Evolutionary conservation across 2,329 filamentous ascomycete species (phyloP).

Genomic region (Claviceps lovelessii): DNA sequence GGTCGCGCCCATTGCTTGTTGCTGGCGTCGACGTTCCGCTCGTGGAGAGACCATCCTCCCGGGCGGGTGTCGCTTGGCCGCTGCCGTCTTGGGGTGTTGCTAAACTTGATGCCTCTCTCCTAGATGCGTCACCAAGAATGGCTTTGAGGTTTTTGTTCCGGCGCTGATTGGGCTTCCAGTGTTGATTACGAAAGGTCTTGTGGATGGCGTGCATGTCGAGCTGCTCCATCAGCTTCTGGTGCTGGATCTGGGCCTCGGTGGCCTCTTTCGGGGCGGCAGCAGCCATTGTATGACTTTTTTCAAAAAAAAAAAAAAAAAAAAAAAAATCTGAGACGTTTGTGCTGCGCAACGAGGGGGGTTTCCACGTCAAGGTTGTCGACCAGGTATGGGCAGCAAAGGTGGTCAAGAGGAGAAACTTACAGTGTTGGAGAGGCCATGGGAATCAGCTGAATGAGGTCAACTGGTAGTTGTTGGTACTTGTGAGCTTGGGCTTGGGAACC

Average conservation of each 20-base stretch:
- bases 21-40: conserved; percentile 45
- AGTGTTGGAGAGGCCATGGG: not conserved
- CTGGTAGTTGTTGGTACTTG: no score
- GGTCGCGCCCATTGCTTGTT: conserved; percentile 24
- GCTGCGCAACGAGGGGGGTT: not conserved
- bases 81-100: conserved; percentile 64
- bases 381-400: not conserved
- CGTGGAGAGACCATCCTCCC: conserved; percentile 39
- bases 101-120: conserved; percentile 77
- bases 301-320: no score
- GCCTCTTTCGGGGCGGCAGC: conserved; percentile 36
- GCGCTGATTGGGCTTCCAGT: conserved; percentile 85
- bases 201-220: conserved; percentile 79
- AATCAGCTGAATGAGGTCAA: not conserved
- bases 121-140: conserved; percentile 76
- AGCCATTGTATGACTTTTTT: not conserved
- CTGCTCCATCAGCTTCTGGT: conserved; percentile 74
- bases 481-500: not conserved
- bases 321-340: not conserved
- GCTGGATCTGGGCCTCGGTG: conserved; percentile 61
- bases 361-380: not conserved
- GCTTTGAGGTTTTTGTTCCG: conserved; percentile 99
- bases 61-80: conserved; percentile 53
- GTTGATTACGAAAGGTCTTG: conserved; percentile 78
- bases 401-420: not conserved